Conservation (phyloP, 73 alveolate genomes). For the Paramecium tetraurelia region DNA sequence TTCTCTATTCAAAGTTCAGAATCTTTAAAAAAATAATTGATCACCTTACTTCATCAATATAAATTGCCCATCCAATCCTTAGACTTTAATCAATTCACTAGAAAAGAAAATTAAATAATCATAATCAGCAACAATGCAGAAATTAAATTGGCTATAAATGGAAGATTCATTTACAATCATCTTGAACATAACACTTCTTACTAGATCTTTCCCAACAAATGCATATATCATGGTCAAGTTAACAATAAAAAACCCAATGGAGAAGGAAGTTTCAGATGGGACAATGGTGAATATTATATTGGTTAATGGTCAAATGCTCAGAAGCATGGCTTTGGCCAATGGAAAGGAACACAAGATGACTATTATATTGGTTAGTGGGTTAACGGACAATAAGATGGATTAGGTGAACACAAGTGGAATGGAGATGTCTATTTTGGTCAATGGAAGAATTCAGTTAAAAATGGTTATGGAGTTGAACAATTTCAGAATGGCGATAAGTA, state of each 20-base stretch:
- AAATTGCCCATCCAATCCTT: background rate
- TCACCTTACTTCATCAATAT: background rate
- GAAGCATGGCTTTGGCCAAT: slow-evolving; percentile 52
- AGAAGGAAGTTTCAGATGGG: slow-evolving; percentile 44
- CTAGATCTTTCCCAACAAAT: background rate
- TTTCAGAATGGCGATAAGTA: slow-evolving; percentile 73
- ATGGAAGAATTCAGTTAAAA: slow-evolving; percentile 68
- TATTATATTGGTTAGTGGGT: slow-evolving; percentile 52
- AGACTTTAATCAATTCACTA: background rate
- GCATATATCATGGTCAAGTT: background rate
- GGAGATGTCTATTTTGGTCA: slow-evolving; percentile 75
- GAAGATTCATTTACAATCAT: background rate
- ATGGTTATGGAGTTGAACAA: slow-evolving; percentile 77
- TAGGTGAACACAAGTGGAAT: slow-evolving; percentile 38
- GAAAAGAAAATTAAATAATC: background rate
- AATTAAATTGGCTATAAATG: background rate
- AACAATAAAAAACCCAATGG: slow-evolving; percentile 32
- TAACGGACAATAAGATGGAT: slow-evolving; percentile 18
- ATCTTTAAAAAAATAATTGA: background rate
- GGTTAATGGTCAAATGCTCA: slow-evolving; percentile 44
- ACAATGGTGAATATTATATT: slow-evolving; percentile 40
- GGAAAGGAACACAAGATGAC: background rate
- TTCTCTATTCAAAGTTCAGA: background rate
- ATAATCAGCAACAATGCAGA: background rate
- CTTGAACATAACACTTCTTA: background rate